Evolutionary conservation across 1,284 basidiomycete species (phyloP).

Genomic region (Ustilago lituana): DNA sequence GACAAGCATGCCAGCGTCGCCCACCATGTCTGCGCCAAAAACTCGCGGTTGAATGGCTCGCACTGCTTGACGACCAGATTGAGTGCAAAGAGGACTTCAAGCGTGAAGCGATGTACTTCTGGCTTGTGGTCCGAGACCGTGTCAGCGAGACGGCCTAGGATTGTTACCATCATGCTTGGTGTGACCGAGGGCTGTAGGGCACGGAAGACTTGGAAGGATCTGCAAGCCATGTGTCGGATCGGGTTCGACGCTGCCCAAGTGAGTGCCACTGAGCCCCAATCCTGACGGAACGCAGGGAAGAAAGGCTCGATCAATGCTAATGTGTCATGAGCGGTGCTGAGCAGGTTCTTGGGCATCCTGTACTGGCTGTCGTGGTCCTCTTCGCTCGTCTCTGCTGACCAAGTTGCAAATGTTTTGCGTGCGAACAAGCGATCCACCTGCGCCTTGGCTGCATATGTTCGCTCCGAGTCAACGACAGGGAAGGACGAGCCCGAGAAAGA

Average conservation of each 20-base stretch:
- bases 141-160: constrained; percentile 84
- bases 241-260: constrained; percentile 87
- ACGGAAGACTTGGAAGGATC: constrained; percentile 89
- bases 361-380: constrained; percentile 30
- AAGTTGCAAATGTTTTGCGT: constrained; percentile 30
- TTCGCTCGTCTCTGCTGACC: constrained; percentile 25
- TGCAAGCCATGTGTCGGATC: constrained; percentile 84
- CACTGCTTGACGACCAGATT: constrained; percentile 75
- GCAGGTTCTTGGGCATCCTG: constrained; percentile 36
- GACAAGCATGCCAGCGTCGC: constrained; percentile 81
- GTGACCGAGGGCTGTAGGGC: constrained; percentile 80
- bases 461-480: constrained; percentile 21
- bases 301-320: constrained; percentile 30
- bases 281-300: constrained; percentile 71
- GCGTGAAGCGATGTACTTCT: constrained; percentile 82
- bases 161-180: constrained; percentile 78
- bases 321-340: constrained; percentile 30
- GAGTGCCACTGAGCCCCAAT: constrained; percentile 83
- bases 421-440: constrained; percentile 40
- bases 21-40: constrained; percentile 87
- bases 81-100: constrained; percentile 83
- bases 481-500: constrained; percentile 8
- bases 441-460: constrained; percentile 21
- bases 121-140: constrained; percentile 78
- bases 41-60: constrained; percentile 73